Conservation (phyloP, 148 eudicot species). For the Cornus suecica region DNA sequence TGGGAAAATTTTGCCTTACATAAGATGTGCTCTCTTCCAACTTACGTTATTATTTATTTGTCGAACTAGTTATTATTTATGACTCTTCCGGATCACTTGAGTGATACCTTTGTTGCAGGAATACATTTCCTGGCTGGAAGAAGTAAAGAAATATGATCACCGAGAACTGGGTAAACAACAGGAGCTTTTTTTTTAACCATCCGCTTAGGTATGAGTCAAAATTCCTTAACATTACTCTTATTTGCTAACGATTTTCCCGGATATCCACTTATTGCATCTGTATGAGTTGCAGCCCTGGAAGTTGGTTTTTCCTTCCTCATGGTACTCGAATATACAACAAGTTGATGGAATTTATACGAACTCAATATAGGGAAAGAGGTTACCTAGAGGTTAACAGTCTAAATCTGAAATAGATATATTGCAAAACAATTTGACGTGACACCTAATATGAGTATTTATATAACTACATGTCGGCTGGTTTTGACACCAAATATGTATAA, state of each 20-base stretch:
- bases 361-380: conserved; percentile 81
- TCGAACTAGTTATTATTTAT: neutral
- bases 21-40: no score
- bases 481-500: conserved; percentile 87
- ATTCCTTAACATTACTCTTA: neutral
- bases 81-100: neutral
- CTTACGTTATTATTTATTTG: no score
- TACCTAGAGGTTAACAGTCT: conserved; percentile 70
- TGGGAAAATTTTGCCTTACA: no score
- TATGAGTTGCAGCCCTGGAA: conserved; percentile 76
- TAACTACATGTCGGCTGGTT: conserved; percentile 44
- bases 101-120: conserved; percentile 44
- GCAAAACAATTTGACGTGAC: neutral
- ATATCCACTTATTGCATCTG: conserved; percentile 1
- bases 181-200: conserved; percentile 94
- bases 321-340: conserved; percentile 91
- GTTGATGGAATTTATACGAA: conserved; percentile 72
- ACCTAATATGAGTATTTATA: neutral
- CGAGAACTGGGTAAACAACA: conserved; percentile 81
- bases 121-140: conserved; percentile 70
- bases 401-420: neutral
- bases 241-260: neutral
- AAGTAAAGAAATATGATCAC: conserved; percentile 97
- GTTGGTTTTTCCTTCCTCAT: conserved; percentile 90
- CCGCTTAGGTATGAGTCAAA: conserved; percentile 67